Base-by-base conservation (phyloP, 169 alveolate species). In the Babesia bovis region DNA sequence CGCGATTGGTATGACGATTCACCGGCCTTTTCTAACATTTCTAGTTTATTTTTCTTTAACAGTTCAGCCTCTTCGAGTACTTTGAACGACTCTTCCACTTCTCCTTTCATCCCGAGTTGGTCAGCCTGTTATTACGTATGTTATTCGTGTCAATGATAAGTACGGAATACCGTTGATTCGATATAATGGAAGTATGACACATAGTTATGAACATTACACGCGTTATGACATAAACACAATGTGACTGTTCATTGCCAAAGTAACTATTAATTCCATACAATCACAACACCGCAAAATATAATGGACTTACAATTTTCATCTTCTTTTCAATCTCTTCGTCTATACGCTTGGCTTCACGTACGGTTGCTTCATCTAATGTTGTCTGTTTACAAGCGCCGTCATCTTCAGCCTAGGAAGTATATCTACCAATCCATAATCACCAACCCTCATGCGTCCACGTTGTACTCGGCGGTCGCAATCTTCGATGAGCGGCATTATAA, bases 401-500 rank as follows among this genome's bases (percentile, higher is more conserved):
- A 28, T 70, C 82, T 51, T 69, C 87, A 17, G 77, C 87, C 87
- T 78, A 25, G 7, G 41, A 1, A 15, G 3, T 47, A n/a, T 21
- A 23, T 0, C 6, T 30, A 25, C 17, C n/a, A 9, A 33, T 15
- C 5, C 10, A 30, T 10, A 4, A 4, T 12, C 0, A 17, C 68
- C 3, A 50, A 68, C 90, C 67, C 90, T 82, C 57, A 82, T 77
- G 44, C 82, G 56, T 21, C 90, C 92, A 50, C 60, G 69, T 30
- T 66, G 85, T 35, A 90, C 83, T 50, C 81, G 84, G 38, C 81
- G 82, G 19, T 90, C 93, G 28, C 94, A 87, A 13, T 90, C 94
- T 33, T 89, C 92, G 17, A 90, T 75, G 79, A 90, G 76, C 23
- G 92, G 92, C 49, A 84, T 84, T 44, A 89, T 79, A 30, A 86